phyloP scores from a whole-genome alignment of 2,329 filamentous ascomycete species.

The Ascochyta rabiei region DNA sequence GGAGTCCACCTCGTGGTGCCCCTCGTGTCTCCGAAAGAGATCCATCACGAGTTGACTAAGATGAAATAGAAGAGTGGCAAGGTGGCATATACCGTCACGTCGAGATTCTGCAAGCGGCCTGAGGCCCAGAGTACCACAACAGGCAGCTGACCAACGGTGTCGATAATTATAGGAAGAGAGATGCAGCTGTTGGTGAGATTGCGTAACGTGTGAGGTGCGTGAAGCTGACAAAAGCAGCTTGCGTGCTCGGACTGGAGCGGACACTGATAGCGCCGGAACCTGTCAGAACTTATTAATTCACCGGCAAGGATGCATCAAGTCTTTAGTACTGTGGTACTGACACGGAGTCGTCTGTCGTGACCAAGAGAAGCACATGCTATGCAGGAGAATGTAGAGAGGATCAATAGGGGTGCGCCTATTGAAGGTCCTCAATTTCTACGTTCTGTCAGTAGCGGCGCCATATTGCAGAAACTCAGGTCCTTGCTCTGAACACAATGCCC shows the following conservation, averaged over 20 bases:
- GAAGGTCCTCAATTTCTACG: conserved; percentile 12
- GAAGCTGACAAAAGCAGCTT: conserved; percentile 18
- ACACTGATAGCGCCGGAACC: conserved; percentile 12
- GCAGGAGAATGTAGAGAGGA: not conserved
- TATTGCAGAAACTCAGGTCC: too few relatives aligned
- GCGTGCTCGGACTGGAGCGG: conserved; percentile 16
- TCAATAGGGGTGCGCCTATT: conserved; percentile 23
- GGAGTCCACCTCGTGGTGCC: conserved; percentile 32
- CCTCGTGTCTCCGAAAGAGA: conserved; percentile 28
- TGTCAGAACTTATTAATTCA: conserved; percentile 25
- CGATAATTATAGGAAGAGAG: conserved; percentile 5
- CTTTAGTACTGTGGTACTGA: not conserved
- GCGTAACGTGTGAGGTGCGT: conserved; percentile 5
- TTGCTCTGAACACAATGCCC: too few relatives aligned
- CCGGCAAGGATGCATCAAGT: not conserved
- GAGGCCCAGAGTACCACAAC: not conserved
- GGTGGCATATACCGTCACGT: conserved; percentile 1
- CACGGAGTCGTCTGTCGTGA: not conserved
- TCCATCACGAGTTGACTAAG: conserved; percentile 18
- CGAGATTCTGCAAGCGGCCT: not conserved
- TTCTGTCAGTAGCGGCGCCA: conserved; percentile 14
- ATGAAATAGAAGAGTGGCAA: not conserved
- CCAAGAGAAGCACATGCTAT: not conserved
- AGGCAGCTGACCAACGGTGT: not conserved
- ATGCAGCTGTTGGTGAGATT: conserved; percentile 3